Conservation (phyloP, 164 flowering plant genomes). For the Buxus sempervirens region DNA sequence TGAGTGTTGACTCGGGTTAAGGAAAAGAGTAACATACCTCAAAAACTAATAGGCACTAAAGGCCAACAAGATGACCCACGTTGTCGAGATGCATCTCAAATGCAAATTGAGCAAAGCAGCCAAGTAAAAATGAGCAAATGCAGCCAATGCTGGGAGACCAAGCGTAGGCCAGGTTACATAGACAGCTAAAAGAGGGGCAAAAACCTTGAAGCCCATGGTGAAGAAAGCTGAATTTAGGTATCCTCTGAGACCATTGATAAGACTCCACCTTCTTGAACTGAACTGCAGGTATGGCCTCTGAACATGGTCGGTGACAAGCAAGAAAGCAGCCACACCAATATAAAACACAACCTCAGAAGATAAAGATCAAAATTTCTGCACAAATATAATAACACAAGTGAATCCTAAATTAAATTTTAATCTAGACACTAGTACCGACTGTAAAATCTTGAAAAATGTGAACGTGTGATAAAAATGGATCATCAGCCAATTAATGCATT, state of each 20-base stretch:
- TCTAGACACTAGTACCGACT: not conserved
- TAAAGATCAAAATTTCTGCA: conserved; percentile 58
- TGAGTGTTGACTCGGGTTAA: not conserved
- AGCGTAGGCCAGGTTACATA: conserved; percentile 70
- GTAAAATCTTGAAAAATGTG: not conserved
- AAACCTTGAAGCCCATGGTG: conserved; percentile 67
- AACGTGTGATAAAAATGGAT: not conserved
- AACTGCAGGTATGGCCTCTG: conserved; percentile 73
- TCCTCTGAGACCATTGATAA: conserved; percentile 86
- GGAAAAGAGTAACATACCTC: conserved; percentile 49
- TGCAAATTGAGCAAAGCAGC: conserved; percentile 60
- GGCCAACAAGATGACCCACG: conserved; percentile 82
- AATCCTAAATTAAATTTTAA: not conserved
- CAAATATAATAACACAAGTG: not conserved
- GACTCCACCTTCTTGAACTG: conserved; percentile 82
- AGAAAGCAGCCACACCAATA: conserved; percentile 54
- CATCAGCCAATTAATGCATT: too few relatives aligned
- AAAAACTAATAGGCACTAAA: conserved; percentile 75
- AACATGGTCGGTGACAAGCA: conserved; percentile 54
- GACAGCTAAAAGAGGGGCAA: conserved; percentile 59
- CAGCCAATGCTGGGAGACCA: conserved; percentile 56
- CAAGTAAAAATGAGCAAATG: conserved; percentile 62
- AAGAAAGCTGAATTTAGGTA: conserved; percentile 62
- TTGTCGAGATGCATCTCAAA: conserved; percentile 56
- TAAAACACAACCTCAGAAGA: conserved; percentile 60